phyloP scores from a whole-genome alignment of 768 basidiomycete genomes.

The Boletus speciosus region DNA sequence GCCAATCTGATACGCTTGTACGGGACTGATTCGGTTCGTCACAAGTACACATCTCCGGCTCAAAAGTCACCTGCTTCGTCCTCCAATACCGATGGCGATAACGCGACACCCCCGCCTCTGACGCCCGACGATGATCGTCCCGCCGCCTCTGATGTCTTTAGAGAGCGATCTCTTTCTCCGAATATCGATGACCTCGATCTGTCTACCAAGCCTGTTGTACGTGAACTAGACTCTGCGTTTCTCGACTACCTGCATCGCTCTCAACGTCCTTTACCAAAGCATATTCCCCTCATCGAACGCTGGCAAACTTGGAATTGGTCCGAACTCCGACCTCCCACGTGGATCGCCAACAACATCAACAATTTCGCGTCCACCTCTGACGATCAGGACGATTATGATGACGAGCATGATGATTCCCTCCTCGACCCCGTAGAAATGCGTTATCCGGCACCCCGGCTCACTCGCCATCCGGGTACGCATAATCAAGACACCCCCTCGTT shows the following conservation, averaged over 20 bases:
- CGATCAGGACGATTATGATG: constrained; percentile 25
- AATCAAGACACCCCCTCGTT: constrained; percentile 13
- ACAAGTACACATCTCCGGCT: constrained; percentile 17
- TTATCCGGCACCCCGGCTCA: constrained; percentile 12
- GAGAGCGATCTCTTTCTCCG: constrained; percentile 24
- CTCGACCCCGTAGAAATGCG: constrained; percentile 15
- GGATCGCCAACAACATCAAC: constrained; percentile 13
- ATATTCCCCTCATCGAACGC: constrained; percentile 21
- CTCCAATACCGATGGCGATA: constrained; percentile 30
- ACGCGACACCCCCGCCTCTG: constrained; percentile 33
- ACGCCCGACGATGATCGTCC: constrained; percentile 35
- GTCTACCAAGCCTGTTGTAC: constrained; percentile 19
- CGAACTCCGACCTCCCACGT: constrained; percentile 29
- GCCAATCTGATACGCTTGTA: neutral
- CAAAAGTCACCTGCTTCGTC: constrained; percentile 28
- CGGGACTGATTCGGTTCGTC: constrained; percentile 2
- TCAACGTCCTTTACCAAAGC: constrained; percentile 24
- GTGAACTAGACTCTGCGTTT: constrained; percentile 22
- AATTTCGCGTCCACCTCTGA: constrained; percentile 4
- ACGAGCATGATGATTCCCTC: constrained; percentile 21
- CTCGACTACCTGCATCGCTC: constrained; percentile 26
- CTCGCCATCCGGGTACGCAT: constrained; percentile 7
- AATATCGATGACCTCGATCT: constrained; percentile 20
- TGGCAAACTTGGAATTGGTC: constrained; percentile 36
- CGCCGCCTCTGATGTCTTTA: constrained; percentile 17